Conservation (phyloP, 192 early-diverging fungal species). For the Gaertneriomyces semiglobifer region DNA sequence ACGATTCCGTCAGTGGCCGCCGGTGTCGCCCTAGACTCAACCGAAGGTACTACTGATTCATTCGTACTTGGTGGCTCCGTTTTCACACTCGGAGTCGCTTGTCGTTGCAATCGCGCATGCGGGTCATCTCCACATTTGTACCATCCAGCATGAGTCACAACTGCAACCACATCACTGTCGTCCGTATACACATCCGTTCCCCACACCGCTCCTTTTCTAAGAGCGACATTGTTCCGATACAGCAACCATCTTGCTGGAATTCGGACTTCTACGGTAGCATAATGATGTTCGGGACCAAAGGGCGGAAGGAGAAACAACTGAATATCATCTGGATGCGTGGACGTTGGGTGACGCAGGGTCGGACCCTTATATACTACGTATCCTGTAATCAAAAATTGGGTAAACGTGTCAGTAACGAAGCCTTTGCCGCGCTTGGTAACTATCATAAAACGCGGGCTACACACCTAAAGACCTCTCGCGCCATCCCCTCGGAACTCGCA, state of each 20-base stretch:
- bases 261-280: constrained; percentile 62
- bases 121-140: constrained; percentile 26
- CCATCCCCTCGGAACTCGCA: constrained; percentile 12
- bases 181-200: constrained; percentile 83
- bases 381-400: constrained; percentile 9
- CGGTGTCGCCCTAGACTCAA: too few species aligned
- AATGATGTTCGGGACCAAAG: constrained; percentile 44
- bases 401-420: not conserved
- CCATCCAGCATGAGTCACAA: constrained; percentile 61
- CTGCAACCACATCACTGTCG: constrained; percentile 76
- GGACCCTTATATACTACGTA: constrained; percentile 41
- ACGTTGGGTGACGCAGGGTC: constrained; percentile 22
- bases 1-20: too few species aligned
- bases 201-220: constrained; percentile 67
- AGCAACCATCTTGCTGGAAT: constrained; percentile 62
- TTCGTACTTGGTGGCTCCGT: too few species aligned
- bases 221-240: constrained; percentile 57
- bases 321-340: constrained; percentile 29
- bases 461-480: constrained; percentile 31
- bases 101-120: too few species aligned
- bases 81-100: too few species aligned
- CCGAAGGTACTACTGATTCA: too few species aligned
- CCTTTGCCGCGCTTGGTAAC: too few species aligned
- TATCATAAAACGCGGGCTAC: not conserved
- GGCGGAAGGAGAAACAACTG: constrained; percentile 47